phyloP scores from a whole-genome alignment of 2,329 filamentous ascomycete genomes.

The Aspergillus tamarii region DNA sequence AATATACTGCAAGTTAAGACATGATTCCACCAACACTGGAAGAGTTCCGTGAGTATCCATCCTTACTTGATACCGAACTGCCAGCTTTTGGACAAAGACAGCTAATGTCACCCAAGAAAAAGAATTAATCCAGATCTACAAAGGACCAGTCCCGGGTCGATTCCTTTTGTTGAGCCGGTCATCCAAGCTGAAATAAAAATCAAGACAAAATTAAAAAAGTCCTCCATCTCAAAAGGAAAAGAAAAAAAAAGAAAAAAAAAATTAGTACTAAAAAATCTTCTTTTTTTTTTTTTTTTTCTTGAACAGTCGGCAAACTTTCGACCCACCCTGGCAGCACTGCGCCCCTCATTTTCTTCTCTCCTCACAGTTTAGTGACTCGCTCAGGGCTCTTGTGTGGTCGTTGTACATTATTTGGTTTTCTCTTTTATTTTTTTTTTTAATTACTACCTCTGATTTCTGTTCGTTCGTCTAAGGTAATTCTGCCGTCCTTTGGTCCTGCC shows the following conservation, averaged over 20 bases:
- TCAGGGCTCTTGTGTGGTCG: slow-evolving; percentile 3
- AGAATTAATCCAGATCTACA: slow-evolving; percentile 19
- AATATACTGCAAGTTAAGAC: background rate
- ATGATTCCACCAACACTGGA: background rate
- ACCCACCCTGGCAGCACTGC: slow-evolving; percentile 23
- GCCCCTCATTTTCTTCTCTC: slow-evolving; percentile 23
- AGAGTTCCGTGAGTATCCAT: background rate
- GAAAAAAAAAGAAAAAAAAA: background rate
- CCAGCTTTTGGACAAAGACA: background rate
- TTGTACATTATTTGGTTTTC: slow-evolving; percentile 7
- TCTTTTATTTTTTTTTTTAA: slow-evolving; percentile 9
- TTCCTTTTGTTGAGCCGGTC: slow-evolving; percentile 8
- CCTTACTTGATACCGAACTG: background rate
- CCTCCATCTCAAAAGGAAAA: background rate
- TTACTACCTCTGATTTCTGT: slow-evolving; percentile 19
- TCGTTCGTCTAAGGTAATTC: slow-evolving; percentile 26
- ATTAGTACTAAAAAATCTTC: background rate
- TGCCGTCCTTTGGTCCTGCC: slow-evolving; percentile 26
- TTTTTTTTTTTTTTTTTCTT: background rate
- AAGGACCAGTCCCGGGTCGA: slow-evolving; percentile 8
- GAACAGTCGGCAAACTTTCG: slow-evolving; percentile 26
- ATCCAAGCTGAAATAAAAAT: background rate
- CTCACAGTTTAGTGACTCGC: slow-evolving; percentile 7
- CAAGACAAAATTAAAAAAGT: slow-evolving; percentile 4
- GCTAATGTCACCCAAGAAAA: background rate